Conservation (phyloP, 768 basidiomycete species). For the Lentinula sp. region DNA sequence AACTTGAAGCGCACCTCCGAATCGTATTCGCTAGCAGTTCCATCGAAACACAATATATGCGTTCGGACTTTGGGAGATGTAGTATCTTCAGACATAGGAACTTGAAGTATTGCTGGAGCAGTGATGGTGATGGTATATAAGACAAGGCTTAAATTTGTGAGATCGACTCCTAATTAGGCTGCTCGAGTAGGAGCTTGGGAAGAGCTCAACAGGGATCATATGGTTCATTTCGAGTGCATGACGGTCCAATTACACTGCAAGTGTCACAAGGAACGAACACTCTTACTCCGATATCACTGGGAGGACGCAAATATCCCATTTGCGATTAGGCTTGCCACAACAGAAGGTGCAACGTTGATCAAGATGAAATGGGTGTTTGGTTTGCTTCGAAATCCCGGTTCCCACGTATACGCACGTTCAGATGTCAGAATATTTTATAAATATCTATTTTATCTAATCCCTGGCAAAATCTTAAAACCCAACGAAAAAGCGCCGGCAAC, state of each 20-base stretch:
- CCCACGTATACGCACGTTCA: too few relatives aligned
- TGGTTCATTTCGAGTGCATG: background rate
- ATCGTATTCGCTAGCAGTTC: slow-evolving; percentile 50
- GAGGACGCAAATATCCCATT: too few relatives aligned
- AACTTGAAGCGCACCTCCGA: slow-evolving; percentile 27
- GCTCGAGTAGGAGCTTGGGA: background rate
- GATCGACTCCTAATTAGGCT: background rate
- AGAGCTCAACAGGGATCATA: background rate
- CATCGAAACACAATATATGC: slow-evolving; percentile 67
- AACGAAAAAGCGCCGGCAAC: background rate
- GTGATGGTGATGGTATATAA: slow-evolving; percentile 10
- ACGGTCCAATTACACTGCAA: background rate
- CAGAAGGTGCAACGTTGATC: too few relatives aligned
- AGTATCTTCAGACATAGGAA: slow-evolving; percentile 11
- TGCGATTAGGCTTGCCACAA: too few relatives aligned
- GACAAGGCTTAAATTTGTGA: background rate
- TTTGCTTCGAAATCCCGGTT: too few relatives aligned
- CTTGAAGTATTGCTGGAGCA: background rate
- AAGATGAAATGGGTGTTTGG: too few relatives aligned
- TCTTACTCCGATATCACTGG: too few relatives aligned
- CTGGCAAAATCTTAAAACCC: background rate
- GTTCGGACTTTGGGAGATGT: slow-evolving; percentile 26
- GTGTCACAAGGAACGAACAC: too few relatives aligned
- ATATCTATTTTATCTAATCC: background rate
- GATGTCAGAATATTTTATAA: too few relatives aligned